Base-by-base conservation (phyloP, 1,284 basidiomycete genomes). In the Vanrija humicola region DNA sequence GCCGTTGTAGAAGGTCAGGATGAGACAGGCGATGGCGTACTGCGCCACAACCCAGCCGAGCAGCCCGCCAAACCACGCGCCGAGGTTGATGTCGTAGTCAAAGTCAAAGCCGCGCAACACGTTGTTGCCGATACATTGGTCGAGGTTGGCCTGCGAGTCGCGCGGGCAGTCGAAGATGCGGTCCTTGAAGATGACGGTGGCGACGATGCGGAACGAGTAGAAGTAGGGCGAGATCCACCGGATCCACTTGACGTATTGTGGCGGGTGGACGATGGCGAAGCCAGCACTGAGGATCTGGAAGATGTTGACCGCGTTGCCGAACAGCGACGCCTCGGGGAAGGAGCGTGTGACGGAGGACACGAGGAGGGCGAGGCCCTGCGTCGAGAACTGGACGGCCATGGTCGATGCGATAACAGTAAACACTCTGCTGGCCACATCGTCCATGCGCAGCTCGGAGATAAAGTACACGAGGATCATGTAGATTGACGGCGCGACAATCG, bases 181-280 rank as follows among this genome's bases (percentile, higher is more conserved):
- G 54, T 74, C 68, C 39, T 68, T 64, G 64, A 80, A 79, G 48
- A 79, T 76, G 0, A 67, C 68, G 0, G 75, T 74, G 0, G 69
- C 71, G 38, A 77, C 64, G 53, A 78, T 74, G 59, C 67, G 62
- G 59, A 66, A 72, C n/a, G 66, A 69, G 48, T 74, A 72, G 51
- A 71, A 73, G 52, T 69, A 69, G 9, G 69, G 68, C 21, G 59
- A 62, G 46, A 75, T 70, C 72, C 75, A 79, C 43, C 76, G 68
- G 48, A 79, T 70, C 79, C 79, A 80, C 0, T 65, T 50, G 3
- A 78, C 73, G 60, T 78, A 80, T 0, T 68, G 66, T 1, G 79
- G 79, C 2, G 79, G 73, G 34, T 75, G 55, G n/a, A 72, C 68
- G 8, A 76, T 46, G 38, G 76, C 63, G 48, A 71, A 71, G 4